Percentiles rank a stretch among this genome's conserved stretches.
phyloP scores from a whole-genome alignment of 305 asterid species.

The Solanum hybrid region DNA sequence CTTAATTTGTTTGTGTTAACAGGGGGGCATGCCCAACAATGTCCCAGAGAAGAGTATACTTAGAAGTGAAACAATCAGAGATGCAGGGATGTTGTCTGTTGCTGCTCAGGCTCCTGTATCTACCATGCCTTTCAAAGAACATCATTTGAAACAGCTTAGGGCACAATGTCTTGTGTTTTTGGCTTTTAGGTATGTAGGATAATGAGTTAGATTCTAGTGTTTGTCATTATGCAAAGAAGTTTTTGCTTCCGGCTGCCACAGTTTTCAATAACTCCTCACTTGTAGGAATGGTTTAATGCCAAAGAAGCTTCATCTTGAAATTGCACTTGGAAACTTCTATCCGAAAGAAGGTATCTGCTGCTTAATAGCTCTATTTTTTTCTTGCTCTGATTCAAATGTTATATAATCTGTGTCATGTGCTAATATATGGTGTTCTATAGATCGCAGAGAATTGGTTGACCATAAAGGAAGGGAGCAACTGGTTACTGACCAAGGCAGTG shows the following conservation, averaged over 20 bases:
- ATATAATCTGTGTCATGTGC: neutral
- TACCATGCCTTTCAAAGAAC: conserved; percentile 80
- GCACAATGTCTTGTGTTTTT: conserved; percentile 98
- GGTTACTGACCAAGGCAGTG: conserved; percentile 37
- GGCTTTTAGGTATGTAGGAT: conserved; percentile 66
- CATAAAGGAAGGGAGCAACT: conserved; percentile 74
- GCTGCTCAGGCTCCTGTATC: conserved; percentile 42
- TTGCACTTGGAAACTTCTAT: conserved; percentile 82
- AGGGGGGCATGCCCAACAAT: conserved; percentile 50
- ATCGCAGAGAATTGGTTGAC: conserved; percentile 66
- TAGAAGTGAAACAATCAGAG: conserved; percentile 52
- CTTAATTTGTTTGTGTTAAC: conserved; percentile 16
- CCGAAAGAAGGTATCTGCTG: conserved; percentile 65
- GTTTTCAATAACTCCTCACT: conserved; percentile 10
- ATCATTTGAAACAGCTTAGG: conserved; percentile 92
- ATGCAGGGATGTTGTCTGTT: conserved; percentile 71
- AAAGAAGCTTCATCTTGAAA: conserved; percentile 93
- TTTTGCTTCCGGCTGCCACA: conserved; percentile 5
- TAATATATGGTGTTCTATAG: conserved; percentile 40
- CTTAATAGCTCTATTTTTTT: conserved; percentile 11
- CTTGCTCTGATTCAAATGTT: conserved; percentile 3
- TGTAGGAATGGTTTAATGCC: conserved; percentile 89
- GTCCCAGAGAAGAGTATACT: conserved; percentile 46
- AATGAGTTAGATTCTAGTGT: conserved; percentile 1
- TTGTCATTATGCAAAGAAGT: conserved; percentile 1